phyloP scores from a whole-genome alignment of 352 stramenopile genomes.

The Phytophthora macrochlamydospora region DNA sequence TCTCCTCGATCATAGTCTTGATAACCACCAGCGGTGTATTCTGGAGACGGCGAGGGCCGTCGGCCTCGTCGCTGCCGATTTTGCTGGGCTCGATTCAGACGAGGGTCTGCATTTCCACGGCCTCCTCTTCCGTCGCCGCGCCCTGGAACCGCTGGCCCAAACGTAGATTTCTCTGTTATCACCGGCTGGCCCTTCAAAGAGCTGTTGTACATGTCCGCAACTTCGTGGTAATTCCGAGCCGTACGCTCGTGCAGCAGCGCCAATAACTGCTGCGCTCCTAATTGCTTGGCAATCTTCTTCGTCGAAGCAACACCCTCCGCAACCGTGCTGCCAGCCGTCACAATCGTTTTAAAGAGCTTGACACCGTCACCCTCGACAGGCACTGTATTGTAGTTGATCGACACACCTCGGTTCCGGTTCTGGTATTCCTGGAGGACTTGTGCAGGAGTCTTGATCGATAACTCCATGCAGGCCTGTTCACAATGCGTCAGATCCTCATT shows the following conservation, averaged over 20 bases:
- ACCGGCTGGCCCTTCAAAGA: constrained; percentile 39
- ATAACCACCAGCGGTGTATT: constrained; percentile 33
- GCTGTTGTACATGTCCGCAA: constrained; percentile 79
- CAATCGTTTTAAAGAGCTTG: constrained; percentile 86
- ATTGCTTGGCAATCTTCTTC: constrained; percentile 85
- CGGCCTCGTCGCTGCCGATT: constrained; percentile 27
- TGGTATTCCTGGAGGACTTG: constrained; percentile 89
- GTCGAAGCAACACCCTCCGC: constrained; percentile 78
- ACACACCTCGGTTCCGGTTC: constrained; percentile 78
- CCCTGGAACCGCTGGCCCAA: constrained; percentile 17
- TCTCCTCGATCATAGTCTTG: constrained; percentile 33
- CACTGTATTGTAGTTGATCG: constrained; percentile 85
- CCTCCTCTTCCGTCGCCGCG: constrained; percentile 11
- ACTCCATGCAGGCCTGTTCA: constrained; percentile 68
- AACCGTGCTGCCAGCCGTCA: constrained; percentile 63
- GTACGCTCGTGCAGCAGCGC: constrained; percentile 64
- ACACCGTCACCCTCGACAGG: constrained; percentile 50
- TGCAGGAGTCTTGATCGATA: constrained; percentile 81
- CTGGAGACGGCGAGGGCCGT: constrained; percentile 22
- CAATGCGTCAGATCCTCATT: neutral
- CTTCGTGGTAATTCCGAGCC: constrained; percentile 54
- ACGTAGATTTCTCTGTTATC: constrained; percentile 25
- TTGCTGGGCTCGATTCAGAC: constrained; percentile 15
- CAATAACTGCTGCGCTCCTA: constrained; percentile 74
- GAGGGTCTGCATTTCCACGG: constrained; percentile 32